Percentiles rank a stretch among this genome's conserved stretches.
Evolutionary conservation across 2,329 filamentous ascomycete species (phyloP).

Genomic region (Zymoseptoria passerinii): DNA sequence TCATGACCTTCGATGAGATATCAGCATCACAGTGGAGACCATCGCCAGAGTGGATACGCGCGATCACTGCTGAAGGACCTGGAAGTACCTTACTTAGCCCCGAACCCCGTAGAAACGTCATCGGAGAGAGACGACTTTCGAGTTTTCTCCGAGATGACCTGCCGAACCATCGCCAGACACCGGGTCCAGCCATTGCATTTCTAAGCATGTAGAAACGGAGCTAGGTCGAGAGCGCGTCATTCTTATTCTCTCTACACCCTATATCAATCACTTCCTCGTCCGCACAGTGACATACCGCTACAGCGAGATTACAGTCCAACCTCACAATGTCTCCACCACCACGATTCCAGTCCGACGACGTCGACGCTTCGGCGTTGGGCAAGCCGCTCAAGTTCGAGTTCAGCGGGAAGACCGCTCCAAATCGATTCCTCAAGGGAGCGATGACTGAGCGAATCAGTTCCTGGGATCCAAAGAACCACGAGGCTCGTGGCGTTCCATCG

Average conservation of each 20-base stretch:
- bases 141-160: background rate
- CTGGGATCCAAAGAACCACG: constrained; percentile 48
- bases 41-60: background rate
- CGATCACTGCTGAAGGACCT: background rate
- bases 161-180: background rate
- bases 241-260: background rate
- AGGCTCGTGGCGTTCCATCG: constrained; percentile 47
- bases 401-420: constrained; percentile 49
- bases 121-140: background rate
- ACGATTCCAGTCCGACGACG: constrained; percentile 35
- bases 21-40: background rate
- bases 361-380: constrained; percentile 34
- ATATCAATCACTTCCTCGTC: background rate
- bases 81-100: no score
- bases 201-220: background rate
- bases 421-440: constrained; percentile 59
- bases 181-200: background rate
- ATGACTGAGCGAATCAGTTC: constrained; percentile 59
- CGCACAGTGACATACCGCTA: background rate
- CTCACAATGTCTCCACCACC: constrained; percentile 30
- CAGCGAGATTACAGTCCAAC: background rate
- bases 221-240: background rate
- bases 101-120: background rate
- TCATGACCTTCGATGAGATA: background rate
- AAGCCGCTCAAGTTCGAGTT: constrained; percentile 40